A percentile compares a stretch with the other conserved stretches of the same genome.
Conservation (phyloP, 2,329 filamentous ascomycete genomes). For the Zymoseptoria brevis region DNA sequence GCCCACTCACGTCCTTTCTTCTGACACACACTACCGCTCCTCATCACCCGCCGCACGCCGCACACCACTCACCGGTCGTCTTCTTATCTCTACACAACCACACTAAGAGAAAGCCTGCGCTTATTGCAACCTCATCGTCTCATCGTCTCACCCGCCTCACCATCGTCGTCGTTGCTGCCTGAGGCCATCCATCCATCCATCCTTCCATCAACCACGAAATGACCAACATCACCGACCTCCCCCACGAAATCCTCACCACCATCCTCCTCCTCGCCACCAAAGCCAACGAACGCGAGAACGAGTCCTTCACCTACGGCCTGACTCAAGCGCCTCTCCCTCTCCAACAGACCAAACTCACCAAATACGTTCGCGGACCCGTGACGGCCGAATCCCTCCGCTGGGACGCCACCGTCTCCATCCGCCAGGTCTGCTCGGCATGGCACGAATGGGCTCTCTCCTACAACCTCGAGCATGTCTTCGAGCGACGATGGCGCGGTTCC, state of each 20-base stretch:
- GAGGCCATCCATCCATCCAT: too few relatives aligned
- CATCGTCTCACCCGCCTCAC: too few relatives aligned
- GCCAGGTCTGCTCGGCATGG: slow-evolving; percentile 44
- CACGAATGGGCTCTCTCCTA: slow-evolving; percentile 47
- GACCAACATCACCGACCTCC: slow-evolving; percentile 41
- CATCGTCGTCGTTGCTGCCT: neutral
- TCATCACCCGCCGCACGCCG: neutral
- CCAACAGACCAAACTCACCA: slow-evolving; percentile 37
- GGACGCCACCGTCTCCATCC: slow-evolving; percentile 43
- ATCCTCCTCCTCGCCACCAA: slow-evolving; percentile 44
- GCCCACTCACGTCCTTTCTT: slow-evolving; percentile 11
- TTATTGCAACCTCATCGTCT: neutral
- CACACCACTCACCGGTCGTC: slow-evolving; percentile 7
- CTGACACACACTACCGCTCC: slow-evolving; percentile 9
- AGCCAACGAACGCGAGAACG: slow-evolving; percentile 41
- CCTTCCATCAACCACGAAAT: too few relatives aligned
- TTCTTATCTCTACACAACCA: slow-evolving; percentile 1
- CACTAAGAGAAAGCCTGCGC: neutral
- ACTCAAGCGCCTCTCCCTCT: slow-evolving; percentile 42
- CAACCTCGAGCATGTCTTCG: slow-evolving; percentile 44
- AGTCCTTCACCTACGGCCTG: slow-evolving; percentile 46
- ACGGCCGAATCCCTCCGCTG: slow-evolving; percentile 45
- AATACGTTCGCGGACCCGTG: slow-evolving; percentile 45
- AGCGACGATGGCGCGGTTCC: slow-evolving; percentile 45
- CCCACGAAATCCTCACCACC: slow-evolving; percentile 44